phyloP scores from a whole-genome alignment of 2,329 filamentous ascomycete genomes.

The Fragosphaeria purpurea region DNA sequence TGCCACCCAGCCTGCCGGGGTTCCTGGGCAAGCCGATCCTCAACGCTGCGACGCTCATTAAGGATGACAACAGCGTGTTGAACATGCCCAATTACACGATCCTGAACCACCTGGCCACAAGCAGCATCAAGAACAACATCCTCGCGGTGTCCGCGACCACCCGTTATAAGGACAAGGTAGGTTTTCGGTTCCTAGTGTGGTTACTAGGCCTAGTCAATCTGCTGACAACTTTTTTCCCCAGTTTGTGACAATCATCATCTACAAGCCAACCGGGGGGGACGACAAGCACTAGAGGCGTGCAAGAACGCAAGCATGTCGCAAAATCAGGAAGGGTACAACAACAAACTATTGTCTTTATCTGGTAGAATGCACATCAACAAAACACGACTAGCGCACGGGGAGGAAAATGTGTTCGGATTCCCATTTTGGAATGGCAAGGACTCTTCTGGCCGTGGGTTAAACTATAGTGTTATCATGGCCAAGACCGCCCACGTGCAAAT shows the following conservation, averaged over 20 bases:
- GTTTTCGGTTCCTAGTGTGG: conserved; percentile 14
- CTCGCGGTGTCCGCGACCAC: conserved; percentile 93
- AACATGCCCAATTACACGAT: conserved; percentile 97
- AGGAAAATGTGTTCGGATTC: not conserved
- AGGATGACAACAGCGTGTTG: conserved; percentile 95
- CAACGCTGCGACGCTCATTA: conserved; percentile 83
- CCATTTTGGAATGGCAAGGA: too few species aligned
- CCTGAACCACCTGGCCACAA: conserved; percentile 90
- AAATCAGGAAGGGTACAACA: too few species aligned
- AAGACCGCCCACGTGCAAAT: too few species aligned
- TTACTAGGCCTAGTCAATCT: too few species aligned
- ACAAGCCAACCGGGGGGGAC: conserved; percentile 70
- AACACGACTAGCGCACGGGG: not conserved
- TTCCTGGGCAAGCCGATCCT: conserved; percentile 92
- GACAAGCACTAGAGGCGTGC: conserved; percentile 21
- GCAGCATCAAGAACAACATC: conserved; percentile 94
- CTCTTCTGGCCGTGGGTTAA: too few species aligned
- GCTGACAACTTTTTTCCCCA: conserved; percentile 26
- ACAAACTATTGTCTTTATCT: too few species aligned
- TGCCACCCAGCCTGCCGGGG: conserved; percentile 75
- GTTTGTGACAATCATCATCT: conserved; percentile 97
- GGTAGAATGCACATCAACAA: not conserved
- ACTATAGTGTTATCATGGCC: too few species aligned
- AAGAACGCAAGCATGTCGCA: too few species aligned
- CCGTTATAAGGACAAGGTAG: conserved; percentile 89